Evolutionary conservation across 768 basidiomycete species (phyloP).

Genomic region (Trametes gibbosa): DNA sequence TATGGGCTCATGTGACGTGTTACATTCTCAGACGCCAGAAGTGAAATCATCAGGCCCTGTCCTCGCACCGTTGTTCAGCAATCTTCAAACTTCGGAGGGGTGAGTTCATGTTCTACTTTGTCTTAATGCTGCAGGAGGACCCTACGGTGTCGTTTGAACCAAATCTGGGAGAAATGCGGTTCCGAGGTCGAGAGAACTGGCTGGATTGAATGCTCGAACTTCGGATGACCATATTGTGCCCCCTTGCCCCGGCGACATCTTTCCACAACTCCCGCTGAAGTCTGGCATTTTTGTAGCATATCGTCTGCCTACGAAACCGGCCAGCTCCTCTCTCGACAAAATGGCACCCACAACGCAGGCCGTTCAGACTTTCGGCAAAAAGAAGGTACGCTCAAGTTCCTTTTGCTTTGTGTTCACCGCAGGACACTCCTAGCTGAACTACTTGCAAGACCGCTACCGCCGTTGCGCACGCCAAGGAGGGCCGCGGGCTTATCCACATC

Average conservation of each 20-base stretch:
- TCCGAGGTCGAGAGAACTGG: constrained; percentile 16
- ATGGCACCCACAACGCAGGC: constrained; percentile 81
- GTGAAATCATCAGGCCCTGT: constrained; percentile 9
- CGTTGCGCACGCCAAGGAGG: constrained; percentile 95
- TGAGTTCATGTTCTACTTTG: constrained; percentile 31
- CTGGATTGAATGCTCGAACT: constrained; percentile 38
- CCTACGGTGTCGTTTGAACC: not conserved
- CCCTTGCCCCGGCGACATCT: constrained; percentile 6
- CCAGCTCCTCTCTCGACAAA: constrained; percentile 33
- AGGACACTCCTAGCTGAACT: not conserved
- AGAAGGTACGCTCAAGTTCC: constrained; percentile 67
- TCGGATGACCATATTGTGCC: constrained; percentile 39
- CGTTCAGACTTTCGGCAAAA: constrained; percentile 99
- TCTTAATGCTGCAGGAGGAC: constrained; percentile 11
- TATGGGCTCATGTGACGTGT: not conserved
- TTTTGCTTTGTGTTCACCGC: not conserved
- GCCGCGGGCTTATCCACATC: constrained; percentile 93
- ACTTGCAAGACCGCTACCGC: constrained; percentile 85
- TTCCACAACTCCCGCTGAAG: constrained; percentile 10
- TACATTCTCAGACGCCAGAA: constrained; percentile 1
- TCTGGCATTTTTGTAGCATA: constrained; percentile 13
- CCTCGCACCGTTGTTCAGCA: constrained; percentile 23
- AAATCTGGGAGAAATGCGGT: not conserved
- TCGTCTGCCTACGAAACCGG: constrained; percentile 23
- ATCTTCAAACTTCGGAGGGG: constrained; percentile 35